phyloP scores from a whole-genome alignment of 2,329 filamentous ascomycete genomes.

The Fusarium armeniacum region DNA sequence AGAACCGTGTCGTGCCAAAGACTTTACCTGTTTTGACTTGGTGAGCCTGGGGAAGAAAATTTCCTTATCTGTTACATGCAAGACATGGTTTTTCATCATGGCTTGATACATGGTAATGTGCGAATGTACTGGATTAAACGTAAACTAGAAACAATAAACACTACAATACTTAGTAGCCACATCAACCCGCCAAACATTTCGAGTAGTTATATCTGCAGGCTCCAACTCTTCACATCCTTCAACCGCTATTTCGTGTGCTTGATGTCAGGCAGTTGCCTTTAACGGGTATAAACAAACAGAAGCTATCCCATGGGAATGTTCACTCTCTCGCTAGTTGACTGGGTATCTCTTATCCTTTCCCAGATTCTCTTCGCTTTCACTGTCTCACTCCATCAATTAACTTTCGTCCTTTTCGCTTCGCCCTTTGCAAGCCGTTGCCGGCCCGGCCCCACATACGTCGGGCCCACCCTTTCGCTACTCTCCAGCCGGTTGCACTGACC shows the following conservation, averaged over 20 bases:
- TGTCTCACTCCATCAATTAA: not conserved
- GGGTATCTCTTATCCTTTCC: conserved; percentile 9
- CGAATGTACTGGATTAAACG: conserved; percentile 15
- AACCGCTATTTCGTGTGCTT: conserved; percentile 8
- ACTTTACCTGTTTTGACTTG: conserved; percentile 32
- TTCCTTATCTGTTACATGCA: conserved; percentile 26
- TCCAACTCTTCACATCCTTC: conserved; percentile 7
- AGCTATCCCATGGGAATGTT: conserved; percentile 28
- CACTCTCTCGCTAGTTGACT: conserved; percentile 15
- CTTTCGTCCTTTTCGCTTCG: conserved; percentile 12
- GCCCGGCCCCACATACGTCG: conserved; percentile 25
- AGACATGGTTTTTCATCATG: conserved; percentile 5
- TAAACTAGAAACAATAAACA: conserved; percentile 5
- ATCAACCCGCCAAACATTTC: not conserved
- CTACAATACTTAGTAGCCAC: not conserved
- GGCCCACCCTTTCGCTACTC: conserved; percentile 11
- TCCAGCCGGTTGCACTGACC: conserved; percentile 21
- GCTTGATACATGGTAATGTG: not conserved
- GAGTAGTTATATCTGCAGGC: not conserved
- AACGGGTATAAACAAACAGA: conserved; percentile 40
- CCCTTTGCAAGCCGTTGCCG: conserved; percentile 31
- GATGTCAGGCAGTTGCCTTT: conserved; percentile 27
- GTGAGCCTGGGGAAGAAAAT: conserved; percentile 22
- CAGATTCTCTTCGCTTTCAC: not conserved
- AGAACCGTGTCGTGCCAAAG: conserved; percentile 15